phyloP scores from a whole-genome alignment of 2,329 filamentous ascomycete species.

The Colletotrichum tropicicola region DNA sequence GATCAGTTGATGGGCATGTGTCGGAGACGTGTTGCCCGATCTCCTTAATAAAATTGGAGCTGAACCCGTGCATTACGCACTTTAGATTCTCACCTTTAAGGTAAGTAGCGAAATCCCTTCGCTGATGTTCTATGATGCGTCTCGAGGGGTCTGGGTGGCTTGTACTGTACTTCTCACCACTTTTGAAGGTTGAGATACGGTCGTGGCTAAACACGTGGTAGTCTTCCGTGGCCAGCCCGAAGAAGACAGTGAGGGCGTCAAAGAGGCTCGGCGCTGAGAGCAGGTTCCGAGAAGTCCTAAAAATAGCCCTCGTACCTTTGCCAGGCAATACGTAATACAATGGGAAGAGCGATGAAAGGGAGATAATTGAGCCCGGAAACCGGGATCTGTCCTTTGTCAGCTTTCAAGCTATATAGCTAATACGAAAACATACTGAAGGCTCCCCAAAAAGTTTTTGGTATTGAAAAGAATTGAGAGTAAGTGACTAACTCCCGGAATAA shows the following conservation, averaged over 20 bases:
- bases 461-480: too few species aligned
- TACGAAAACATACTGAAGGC: too few species aligned
- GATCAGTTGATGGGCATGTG: not conserved
- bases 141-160: conserved; percentile 3
- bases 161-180: not conserved
- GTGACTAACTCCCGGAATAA: too few species aligned
- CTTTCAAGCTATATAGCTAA: too few species aligned
- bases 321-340: too few species aligned
- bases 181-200: conserved; percentile 8
- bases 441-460: too few species aligned
- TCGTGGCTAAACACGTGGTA: conserved; percentile 5
- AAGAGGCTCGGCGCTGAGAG: conserved; percentile 3
- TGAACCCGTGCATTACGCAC: conserved; percentile 6
- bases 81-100: conserved; percentile 11
- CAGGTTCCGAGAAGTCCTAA: too few species aligned
- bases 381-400: too few species aligned
- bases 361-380: too few species aligned
- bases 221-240: conserved; percentile 1
- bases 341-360: too few species aligned
- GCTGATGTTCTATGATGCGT: conserved; percentile 22
- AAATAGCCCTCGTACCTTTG: too few species aligned
- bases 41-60: not conserved
- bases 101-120: conserved; percentile 5
- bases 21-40: not conserved
- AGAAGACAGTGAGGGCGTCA: conserved; percentile 14